Base-by-base conservation (phyloP, 1,139 yeast genomes). In the Hemisphaericaspora xylofermentans region DNA sequence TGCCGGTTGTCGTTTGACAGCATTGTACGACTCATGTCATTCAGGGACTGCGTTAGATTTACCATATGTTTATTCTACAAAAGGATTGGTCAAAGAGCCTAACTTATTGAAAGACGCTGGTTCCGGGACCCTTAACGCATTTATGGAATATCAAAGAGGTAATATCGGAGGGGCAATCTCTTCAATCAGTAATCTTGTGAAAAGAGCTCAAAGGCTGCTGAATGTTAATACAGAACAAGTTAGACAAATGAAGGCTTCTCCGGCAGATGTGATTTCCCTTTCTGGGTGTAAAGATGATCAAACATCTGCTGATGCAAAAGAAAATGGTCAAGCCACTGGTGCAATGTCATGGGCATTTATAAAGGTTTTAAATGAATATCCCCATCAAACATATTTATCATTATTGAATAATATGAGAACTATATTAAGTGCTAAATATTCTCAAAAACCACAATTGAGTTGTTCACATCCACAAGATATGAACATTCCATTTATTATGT, bases 281-380 rank as follows among this genome's bases (percentile, higher is more conserved):
- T 83, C 94, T 2, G 98, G 97, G 10, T 89, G 96, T 57, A 88
- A 87, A 63, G 97, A 89, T 63, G 80, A 82, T 45, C 96, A 73
- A 51, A 78, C 83, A 7, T 68, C 77, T 41, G 96, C 96, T 5
- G 96, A 88, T 60, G 86, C 96, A 1, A 68, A 68, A 19, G 89
- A 85, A 56, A 80, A 79, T 40, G 95, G 95, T 17, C 66, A 64
- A 30, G 82, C 85, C 33, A 88, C 96, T 0, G 98, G 98, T 43
- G 97, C 97, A 17, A 87, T 91, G 95, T 84, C 95, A 35, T 88
- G 84, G 74, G 85, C 96, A 1, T 88, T 91, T 57, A 78, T 88
- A 45, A 74, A 76, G 48, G 91, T 85, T 16, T 67, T 91, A 67
- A 59, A 71, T 25, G 71, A 72, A 43, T 76, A 78, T 55, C 86